Evolutionary conservation across 306 rosid genomes (phyloP).

Genomic region (Quercus ilex): DNA sequence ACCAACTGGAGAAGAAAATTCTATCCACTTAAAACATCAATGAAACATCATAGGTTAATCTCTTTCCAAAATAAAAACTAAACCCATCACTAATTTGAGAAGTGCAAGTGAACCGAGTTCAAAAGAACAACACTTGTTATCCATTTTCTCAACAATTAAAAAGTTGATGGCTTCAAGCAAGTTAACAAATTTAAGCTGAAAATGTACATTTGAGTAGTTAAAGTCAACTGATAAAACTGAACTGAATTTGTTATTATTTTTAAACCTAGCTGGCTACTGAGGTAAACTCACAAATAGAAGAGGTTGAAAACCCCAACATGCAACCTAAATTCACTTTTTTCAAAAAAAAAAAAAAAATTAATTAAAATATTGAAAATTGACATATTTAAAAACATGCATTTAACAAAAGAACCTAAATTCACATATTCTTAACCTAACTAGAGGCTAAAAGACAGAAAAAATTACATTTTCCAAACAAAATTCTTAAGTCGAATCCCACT

Average conservation of each 20-base stretch:
- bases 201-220: not conserved
- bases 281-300: not conserved
- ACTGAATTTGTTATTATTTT: not conserved
- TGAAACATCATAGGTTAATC: not conserved
- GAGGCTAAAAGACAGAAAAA: not conserved
- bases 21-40: not conserved
- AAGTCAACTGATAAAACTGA: not conserved
- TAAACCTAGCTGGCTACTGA: not conserved
- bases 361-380: not conserved
- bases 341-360: not conserved
- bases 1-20: not conserved
- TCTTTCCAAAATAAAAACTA: not conserved
- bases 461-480: not conserved
- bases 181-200: not conserved
- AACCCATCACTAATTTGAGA: not conserved
- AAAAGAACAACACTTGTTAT: not conserved
- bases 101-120: not conserved
- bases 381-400: not conserved
- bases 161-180: not conserved
- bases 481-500: not conserved
- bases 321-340: not conserved
- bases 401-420: not conserved
- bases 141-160: not conserved
- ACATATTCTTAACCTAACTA: not conserved
- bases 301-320: not conserved